These are phyloP conservation scores for Coffea eugenioides DNA, from an alignment of 257 asterid genomes.

Conservation along the genomic window DNA sequence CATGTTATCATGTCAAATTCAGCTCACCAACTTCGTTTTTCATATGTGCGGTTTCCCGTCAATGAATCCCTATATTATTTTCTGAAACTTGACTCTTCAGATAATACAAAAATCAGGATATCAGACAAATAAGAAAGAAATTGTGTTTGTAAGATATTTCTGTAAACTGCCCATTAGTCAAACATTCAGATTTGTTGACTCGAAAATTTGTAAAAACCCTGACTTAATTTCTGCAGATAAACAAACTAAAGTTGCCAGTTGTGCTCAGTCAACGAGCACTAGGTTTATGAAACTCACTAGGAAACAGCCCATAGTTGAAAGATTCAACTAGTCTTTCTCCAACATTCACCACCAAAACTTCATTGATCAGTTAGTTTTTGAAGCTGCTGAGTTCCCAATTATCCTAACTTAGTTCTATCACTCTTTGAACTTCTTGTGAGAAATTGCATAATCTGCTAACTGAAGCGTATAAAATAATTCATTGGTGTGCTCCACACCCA, in stretches of 20 bases:
- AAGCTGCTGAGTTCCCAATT: not conserved
- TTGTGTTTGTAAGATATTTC: not conserved
- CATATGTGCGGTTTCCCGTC: not conserved
- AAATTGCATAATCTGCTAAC: not conserved
- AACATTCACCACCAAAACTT: not conserved
- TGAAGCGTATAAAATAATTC: not conserved
- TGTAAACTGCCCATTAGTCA: not conserved
- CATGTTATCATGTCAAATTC: not conserved
- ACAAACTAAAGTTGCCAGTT: not conserved
- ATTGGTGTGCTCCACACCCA: not conserved
- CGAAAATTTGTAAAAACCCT: not conserved
- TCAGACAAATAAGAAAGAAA: not conserved
- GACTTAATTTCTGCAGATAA: not conserved
- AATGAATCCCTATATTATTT: not conserved
- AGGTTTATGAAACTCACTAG: not conserved
- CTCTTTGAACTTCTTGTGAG: not conserved
- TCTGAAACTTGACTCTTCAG: not conserved
- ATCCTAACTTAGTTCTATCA: not conserved
- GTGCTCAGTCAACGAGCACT: not conserved
- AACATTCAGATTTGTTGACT: not conserved
- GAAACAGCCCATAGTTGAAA: not conserved
- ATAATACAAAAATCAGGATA: not conserved
- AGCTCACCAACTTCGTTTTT: not conserved
- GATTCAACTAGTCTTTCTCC: not conserved
- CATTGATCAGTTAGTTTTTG: not conserved